Evolutionary conservation across 441 rosid genomes (phyloP), one percentile per base, ranked within the genome.

Genomic region (Pelargonium citronellum): DNA sequence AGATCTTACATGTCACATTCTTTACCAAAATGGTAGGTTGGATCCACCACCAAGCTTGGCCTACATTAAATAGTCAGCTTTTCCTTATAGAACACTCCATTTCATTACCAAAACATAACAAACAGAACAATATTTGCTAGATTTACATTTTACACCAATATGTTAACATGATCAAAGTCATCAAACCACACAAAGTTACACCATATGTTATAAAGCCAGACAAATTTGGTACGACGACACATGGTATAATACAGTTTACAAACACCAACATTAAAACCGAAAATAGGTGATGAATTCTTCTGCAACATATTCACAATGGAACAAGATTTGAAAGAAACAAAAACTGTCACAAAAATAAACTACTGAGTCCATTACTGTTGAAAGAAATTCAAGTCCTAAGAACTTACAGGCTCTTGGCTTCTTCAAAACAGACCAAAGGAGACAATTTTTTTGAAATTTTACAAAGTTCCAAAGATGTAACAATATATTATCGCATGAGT

Each of bases 341-440:
- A 27, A 55, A 67, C 44, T 9, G 66, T 51, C 68, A 69, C 68
- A 17, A 71, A 47, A 71, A 62, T 66, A 64, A 67, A 69, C 70
- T 67, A 68, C 58, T 9, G 61, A 72, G 74, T 73, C 49, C 75
- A 67, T 64, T 37, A 47, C 24, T 44, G 80, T 81, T 78, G 69
- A 76, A 71, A 73, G 63, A 77, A 75, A 67, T 53, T 68, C 15
- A 67, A 76, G 83, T 80, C 83, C 79, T 73, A 78, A 30, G 69
- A 77, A 78, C 66, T 68, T 67, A 65, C 76, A 73, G 80, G 74
- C 74, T 69, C 76, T 41, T 74, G 70, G 73, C 76, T 73, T 49
- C 76, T 73, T 49, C 57, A 46, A 20, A 69, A 72, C 74, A 67
- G 69, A 69, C 72, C 43, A 60, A 65, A 17, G 7, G 39, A 34